Conservation (phyloP, 495 filamentous ascomycete genomes). For the Talaromyces trachyspermus region DNA sequence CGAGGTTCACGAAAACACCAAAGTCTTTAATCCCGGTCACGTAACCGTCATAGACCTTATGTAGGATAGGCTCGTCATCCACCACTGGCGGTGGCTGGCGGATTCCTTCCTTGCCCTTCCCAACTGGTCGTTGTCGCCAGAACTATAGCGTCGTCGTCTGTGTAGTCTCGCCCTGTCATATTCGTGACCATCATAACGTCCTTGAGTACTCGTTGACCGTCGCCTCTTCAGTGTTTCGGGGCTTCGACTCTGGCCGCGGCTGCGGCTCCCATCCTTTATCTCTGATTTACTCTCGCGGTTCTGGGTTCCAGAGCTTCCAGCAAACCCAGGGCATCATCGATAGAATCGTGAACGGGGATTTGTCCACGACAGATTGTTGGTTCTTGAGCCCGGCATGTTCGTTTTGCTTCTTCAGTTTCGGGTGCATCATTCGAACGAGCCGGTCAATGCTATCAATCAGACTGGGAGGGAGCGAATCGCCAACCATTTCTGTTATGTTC, state of each 20-base stretch:
- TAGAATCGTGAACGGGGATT: slow-evolving; percentile 58
- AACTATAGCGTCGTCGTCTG: slow-evolving; percentile 34
- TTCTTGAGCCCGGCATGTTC: slow-evolving; percentile 23
- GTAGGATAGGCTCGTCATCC: slow-evolving; percentile 72
- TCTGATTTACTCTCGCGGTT: slow-evolving; percentile 23
- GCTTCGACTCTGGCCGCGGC: slow-evolving; percentile 63
- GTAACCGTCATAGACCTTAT: slow-evolving; percentile 84
- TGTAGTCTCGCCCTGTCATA: slow-evolving; percentile 25
- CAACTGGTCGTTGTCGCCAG: slow-evolving; percentile 27
- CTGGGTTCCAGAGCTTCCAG: slow-evolving; percentile 77
- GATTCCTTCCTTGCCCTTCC: slow-evolving; percentile 32
- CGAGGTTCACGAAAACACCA: slow-evolving; percentile 87
- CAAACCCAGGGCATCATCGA: slow-evolving; percentile 90
- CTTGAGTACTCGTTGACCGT: slow-evolving; percentile 34
- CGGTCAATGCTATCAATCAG: slow-evolving; percentile 88
- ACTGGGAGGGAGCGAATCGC: slow-evolving; percentile 63
- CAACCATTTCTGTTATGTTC: slow-evolving; percentile 11
- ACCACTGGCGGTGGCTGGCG: slow-evolving; percentile 66
- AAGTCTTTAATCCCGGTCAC: slow-evolving; percentile 93
- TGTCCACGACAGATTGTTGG: slow-evolving; percentile 40
- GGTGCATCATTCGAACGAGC: slow-evolving; percentile 81
- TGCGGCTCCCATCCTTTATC: slow-evolving; percentile 19
- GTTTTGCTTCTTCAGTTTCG: slow-evolving; percentile 58
- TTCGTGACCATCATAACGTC: slow-evolving; percentile 34
- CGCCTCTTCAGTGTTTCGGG: slow-evolving; percentile 53